Conservation (phyloP, 2,329 filamentous ascomycete genomes). For the Sporothrix protearum region DNA sequence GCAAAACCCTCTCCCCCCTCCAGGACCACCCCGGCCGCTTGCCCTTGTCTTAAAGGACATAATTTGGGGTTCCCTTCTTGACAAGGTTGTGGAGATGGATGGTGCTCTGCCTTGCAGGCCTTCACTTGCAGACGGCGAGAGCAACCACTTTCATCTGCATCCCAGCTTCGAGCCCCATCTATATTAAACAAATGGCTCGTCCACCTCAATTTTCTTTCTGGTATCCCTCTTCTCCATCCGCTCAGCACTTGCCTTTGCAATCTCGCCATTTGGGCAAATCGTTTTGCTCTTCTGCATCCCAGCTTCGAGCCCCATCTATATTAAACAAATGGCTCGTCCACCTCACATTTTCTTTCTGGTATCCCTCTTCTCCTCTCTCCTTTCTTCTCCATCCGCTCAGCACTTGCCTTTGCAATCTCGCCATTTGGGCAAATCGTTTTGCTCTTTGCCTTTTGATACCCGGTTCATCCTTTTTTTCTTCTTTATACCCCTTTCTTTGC, state of each 20-base stretch:
- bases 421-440: background rate
- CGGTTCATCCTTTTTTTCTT: background rate
- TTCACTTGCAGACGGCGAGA: background rate
- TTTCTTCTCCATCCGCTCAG: constrained; percentile 1
- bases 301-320: constrained; percentile 15
- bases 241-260: constrained; percentile 7
- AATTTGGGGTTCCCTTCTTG: constrained; percentile 15
- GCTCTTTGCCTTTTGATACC: background rate
- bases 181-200: constrained; percentile 20
- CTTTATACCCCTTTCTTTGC: background rate
- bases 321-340: constrained; percentile 19
- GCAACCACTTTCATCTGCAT: background rate
- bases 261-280: background rate
- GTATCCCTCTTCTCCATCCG: background rate
- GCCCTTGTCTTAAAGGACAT: constrained; percentile 1
- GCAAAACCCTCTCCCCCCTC: background rate
- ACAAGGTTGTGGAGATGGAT: constrained; percentile 9
- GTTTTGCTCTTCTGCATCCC: background rate
- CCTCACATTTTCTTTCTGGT: background rate
- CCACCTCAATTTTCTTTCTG: constrained; percentile 4
- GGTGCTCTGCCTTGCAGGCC: background rate
- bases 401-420: constrained; percentile 6
- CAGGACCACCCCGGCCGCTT: background rate
- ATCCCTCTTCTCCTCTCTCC: no score
- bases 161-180: constrained; percentile 9